Base-by-base conservation (phyloP, 805 yeast genomes). In the Helenozyma baotianmanensis region DNA sequence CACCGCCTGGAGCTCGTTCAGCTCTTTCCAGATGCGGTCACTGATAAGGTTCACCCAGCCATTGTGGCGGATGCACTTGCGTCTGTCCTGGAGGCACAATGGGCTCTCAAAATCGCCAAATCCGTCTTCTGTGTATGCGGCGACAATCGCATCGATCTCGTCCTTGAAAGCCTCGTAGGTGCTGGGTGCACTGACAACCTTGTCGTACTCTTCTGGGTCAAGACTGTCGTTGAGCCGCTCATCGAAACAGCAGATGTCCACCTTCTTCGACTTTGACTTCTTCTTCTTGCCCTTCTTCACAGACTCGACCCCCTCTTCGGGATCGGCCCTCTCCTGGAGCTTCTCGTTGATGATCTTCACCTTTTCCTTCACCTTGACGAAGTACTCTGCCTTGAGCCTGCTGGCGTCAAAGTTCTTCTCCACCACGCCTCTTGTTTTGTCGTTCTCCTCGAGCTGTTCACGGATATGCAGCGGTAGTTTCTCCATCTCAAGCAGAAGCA, bases 161-260 rank as follows among this genome's bases (percentile, higher is more conserved):
- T 32, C 28, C 14, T 44, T 36, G 29, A 46, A 35, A 6, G 38
- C 29, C n/a, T 30, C 36, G 29, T 37, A 31, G 14, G 29, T 36
- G 25, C 38, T 33, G 1, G 25, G 14, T n/a, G 32, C 14, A 9
- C 11, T 3, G 14, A 21, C 14, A 6, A 27, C 16, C 11, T 18
- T 17, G 6, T 31, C 33, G 15, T 24, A 25, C 17, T 19, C 6
- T 18, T 21, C 23, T 27, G 21, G n/a, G 16, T 27, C n/a, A 25
- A 23, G 21, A 17, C 19, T 17, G 4, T 30, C 21, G 14, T 38
- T 36, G 18, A 65, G 46, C 4, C 48, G 29, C 9, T 51, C 39
- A 36, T 75, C 74, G 48, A 62, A 78, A 9, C 78, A 78, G 53
- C 84, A 78, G 3, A 77, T 54, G 25, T 76, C 81, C 16, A 65